Base-by-base conservation (phyloP, 1,284 basidiomycete species). In the Pulveroboletus ridleyi region DNA sequence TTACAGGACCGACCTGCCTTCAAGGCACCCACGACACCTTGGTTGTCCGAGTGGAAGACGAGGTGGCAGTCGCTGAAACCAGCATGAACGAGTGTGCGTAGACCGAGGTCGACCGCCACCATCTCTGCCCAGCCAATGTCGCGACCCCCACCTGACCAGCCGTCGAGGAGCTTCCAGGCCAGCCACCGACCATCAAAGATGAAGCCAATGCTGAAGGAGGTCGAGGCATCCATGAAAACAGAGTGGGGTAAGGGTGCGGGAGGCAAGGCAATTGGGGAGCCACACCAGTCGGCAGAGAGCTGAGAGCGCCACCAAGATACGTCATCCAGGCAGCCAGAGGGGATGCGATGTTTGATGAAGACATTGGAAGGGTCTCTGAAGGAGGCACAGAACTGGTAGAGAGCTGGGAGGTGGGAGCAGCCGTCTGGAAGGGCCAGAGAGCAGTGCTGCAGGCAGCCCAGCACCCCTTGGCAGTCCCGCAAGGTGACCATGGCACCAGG, bases 121-220 rank as follows among this genome's bases (percentile, higher is more conserved):
- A 56, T 56, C 10, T 56, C n/a, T 0, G 35, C 54, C 54, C 52
- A 53, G 11, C 52, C 29, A 7, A 53, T 53, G 11, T 53, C 52
- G 3, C 20, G 20, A 4, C 29, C 17, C 11, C 33, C 25, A 0
- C 2, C 8, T 3, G 0, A 2, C 25, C 50, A 53, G 3, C 29
- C 52, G 20, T 53, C 17, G 2, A 33, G 9, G 3, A 53, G 50
- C 7, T 33, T 53, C 50, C 50, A 53, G 4, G 50, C 50, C 13
- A 53, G 50, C 52, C 52, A 53, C 3, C 6, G 9, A n/a, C 15
- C 15, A 15, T 53, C 29, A 4, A 35, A 11, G 4, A 54, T 14
- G 6, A 54, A 14, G 10, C 52, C 52, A 1, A 54, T 54, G 29
- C 52, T 29, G 11, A 35, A 54, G 18, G 52, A 54, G 6, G 52